phyloP scores from a whole-genome alignment of 2,329 filamentous ascomycete genomes.

The Cladorrhinum sp. region DNA sequence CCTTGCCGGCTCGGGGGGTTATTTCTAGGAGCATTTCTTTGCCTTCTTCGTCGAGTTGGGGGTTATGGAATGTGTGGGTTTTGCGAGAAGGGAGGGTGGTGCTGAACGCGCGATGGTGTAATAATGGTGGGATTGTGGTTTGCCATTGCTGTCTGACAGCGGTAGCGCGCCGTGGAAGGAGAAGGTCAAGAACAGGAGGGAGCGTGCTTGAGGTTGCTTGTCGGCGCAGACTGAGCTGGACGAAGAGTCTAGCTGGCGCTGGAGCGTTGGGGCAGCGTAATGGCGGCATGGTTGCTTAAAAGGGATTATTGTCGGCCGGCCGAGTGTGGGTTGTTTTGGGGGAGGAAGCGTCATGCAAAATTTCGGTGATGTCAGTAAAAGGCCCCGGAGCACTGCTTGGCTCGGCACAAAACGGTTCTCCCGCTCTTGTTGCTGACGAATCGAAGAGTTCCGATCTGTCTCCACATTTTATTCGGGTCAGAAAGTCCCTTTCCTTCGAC shows the following conservation, averaged over 20 bases:
- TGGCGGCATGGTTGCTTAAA: constrained; percentile 18
- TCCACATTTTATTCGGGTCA: not conserved
- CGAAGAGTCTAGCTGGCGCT: constrained; percentile 39
- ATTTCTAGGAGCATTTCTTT: constrained; percentile 82
- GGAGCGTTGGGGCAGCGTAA: constrained; percentile 39
- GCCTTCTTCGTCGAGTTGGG: constrained; percentile 75
- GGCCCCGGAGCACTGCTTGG: not conserved
- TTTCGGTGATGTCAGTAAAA: constrained; percentile 27
- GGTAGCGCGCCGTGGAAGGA: constrained; percentile 33
- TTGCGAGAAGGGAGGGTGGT: constrained; percentile 35
- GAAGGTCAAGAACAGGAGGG: constrained; percentile 40
- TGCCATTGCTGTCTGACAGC: not conserved
- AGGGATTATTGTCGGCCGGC: not conserved
- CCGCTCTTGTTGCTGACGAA: not conserved
- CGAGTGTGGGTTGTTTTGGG: not conserved
- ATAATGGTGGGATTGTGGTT: not conserved
- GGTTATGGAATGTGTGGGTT: constrained; percentile 62
- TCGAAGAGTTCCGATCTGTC: not conserved
- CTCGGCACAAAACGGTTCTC: not conserved
- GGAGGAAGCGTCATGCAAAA: constrained; percentile 20
- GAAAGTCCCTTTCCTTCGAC: not conserved
- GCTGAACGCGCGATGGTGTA: constrained; percentile 34
- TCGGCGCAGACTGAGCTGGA: constrained; percentile 36
- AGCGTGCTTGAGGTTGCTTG: not conserved
- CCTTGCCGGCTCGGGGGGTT: constrained; percentile 75